Evolutionary conservation across 768 basidiomycete species (phyloP).

Genomic region (Mycena olivaceomarginata): DNA sequence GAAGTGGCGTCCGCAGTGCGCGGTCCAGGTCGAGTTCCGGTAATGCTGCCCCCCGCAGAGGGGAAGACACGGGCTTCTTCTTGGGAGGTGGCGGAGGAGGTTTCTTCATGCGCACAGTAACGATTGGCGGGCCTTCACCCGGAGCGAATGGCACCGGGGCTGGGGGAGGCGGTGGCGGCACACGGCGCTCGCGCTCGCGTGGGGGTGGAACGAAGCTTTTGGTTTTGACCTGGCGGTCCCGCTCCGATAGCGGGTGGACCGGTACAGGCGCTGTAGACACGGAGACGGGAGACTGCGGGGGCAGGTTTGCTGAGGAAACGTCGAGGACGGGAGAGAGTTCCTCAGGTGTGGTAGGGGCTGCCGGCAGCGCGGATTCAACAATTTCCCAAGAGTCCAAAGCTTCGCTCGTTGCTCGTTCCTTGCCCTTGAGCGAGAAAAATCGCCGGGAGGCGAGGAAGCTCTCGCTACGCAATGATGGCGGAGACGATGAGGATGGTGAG

Average conservation of each 20-base stretch:
- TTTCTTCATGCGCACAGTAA: conserved; percentile 56
- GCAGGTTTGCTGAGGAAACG: conserved; percentile 7
- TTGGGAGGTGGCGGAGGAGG: conserved; percentile 46
- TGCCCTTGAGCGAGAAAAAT: conserved; percentile 63
- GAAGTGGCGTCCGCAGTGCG: conserved; percentile 61
- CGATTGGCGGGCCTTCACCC: conserved; percentile 50
- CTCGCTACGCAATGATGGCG: conserved; percentile 56
- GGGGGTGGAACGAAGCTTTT: conserved; percentile 10
- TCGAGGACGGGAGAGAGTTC: conserved; percentile 50
- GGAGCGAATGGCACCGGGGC: conserved; percentile 1
- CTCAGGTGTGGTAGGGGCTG: conserved; percentile 45
- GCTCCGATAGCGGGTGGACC: conserved; percentile 34
- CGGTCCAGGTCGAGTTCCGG: conserved; percentile 53
- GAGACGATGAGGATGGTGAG: conserved; percentile 46
- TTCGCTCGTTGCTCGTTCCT: conserved; percentile 58
- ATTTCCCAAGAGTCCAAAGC: conserved; percentile 68
- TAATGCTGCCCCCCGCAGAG: conserved; percentile 51
- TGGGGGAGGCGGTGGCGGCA: conserved; percentile 43
- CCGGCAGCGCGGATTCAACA: conserved; percentile 52
- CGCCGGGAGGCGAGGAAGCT: conserved; percentile 55
- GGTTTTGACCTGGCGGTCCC: conserved; percentile 26
- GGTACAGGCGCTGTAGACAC: conserved; percentile 28
- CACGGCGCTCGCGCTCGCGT: conserved; percentile 39
- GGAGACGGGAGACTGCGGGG: conserved; percentile 20
- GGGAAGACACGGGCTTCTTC: conserved; percentile 51